phyloP scores from a whole-genome alignment of 495 filamentous ascomycete genomes.

The Podospora conica region DNA sequence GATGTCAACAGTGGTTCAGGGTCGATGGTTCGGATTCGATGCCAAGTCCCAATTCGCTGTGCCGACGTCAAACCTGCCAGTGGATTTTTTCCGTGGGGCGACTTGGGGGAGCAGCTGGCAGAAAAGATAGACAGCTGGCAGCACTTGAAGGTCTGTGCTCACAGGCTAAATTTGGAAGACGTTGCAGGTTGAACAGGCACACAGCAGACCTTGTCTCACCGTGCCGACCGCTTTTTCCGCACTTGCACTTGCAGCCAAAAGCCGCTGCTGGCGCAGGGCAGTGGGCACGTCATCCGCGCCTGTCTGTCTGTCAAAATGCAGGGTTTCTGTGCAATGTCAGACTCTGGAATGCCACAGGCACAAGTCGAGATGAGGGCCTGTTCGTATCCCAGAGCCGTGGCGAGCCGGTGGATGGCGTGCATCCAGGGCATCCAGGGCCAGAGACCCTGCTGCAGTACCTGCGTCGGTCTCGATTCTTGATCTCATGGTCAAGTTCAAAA shows the following conservation, averaged over 20 bases:
- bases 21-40: not conserved
- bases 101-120: not conserved
- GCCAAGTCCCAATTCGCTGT: not conserved
- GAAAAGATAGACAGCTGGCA: constrained; percentile 6
- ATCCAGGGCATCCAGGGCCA: not conserved
- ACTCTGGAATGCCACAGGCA: not conserved
- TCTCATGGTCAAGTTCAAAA: not conserved
- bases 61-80: not conserved
- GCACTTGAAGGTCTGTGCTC: not conserved
- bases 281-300: constrained; percentile 3
- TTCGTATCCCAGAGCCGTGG: constrained; percentile 1
- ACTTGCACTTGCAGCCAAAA: too few species aligned
- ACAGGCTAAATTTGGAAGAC: constrained; percentile 20
- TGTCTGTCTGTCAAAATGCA: constrained; percentile 1
- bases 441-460: not conserved
- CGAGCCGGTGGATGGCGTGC: not conserved
- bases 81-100: not conserved
- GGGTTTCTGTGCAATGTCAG: not conserved
- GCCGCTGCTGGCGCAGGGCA: not conserved
- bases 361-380: not conserved
- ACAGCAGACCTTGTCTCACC: constrained; percentile 2
- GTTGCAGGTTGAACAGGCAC: constrained; percentile 6
- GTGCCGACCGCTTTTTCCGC: not conserved
- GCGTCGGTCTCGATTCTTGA: not conserved
- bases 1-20: not conserved